Base-by-base conservation (phyloP, 2,329 filamentous ascomycete species). In the Penicillium occitanis region DNA sequence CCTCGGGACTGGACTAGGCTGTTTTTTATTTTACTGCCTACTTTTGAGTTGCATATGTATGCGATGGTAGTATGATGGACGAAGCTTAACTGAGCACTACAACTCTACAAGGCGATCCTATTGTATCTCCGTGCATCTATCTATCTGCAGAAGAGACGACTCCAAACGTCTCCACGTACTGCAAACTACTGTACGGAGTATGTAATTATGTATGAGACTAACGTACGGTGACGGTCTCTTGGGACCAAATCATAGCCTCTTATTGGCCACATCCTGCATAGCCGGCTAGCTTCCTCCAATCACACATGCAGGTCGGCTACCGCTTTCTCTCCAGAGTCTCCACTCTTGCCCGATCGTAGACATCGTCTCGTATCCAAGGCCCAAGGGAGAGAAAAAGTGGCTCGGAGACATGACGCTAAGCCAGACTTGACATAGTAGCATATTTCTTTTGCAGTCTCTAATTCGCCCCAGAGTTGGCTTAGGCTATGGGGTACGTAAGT, bases 1-100 rank as follows among this genome's bases (percentile, higher is more conserved):
- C 53, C 53, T 57, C 53, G 53, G 53, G 53, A 57, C 53, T 37
- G 33, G 53, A 57, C 53, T 57, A 57, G 53, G 30, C 53, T 57
- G 53, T 40, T 57, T 57, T 57, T 57, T 2, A 37, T 40, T 11
- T 40, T n/a, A 22, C n/a, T 35, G 53, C 33, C 5, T 37, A 8
- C 6, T 37, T 57, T 40, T 57, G 53, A 40, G 53, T 57, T 57
- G 50, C 25, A 33, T 33, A n/a, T 25, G 25, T 4, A 17, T n/a
- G 13, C 48, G 13, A 28, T 51, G 30, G 22, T 51, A 51, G 14
- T 17, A 28, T 30, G 48, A 17, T 51, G 14, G 22, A 30, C 48
- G 48, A 51, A 51, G 48, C 48, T 30, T 51, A 51, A 51, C 48
- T 51, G 22, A 28, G 5, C 14, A 51, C 44, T 48, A 33, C 30